phyloP scores from a whole-genome alignment of 140 eudicot species.

The Ambrosia hybrid region DNA sequence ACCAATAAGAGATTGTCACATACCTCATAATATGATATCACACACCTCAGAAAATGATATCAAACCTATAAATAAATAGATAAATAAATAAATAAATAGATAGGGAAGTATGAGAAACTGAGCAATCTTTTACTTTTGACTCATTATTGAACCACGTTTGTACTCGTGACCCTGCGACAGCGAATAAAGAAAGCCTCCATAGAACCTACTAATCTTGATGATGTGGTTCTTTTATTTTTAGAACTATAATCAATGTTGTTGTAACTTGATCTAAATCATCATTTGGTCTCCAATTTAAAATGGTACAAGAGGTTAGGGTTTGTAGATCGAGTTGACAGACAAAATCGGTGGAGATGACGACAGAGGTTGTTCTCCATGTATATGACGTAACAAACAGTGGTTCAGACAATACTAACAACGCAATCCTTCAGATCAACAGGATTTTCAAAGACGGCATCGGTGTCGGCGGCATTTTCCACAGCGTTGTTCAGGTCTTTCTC shows the following conservation, averaged over 20 bases:
- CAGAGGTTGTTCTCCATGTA: constrained; percentile 73
- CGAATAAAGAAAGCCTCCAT: constrained; percentile 25
- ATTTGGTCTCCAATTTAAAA: neutral
- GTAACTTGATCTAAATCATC: constrained; percentile 13
- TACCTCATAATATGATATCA: no score
- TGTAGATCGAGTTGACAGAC: constrained; percentile 17
- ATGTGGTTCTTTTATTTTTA: neutral
- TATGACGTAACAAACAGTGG: constrained; percentile 83
- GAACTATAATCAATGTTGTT: neutral
- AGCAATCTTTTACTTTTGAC: constrained; percentile 16
- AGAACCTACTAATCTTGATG: constrained; percentile 19
- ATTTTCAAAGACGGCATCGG: constrained; percentile 86
- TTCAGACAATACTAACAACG: constrained; percentile 72
- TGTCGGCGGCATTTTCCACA: constrained; percentile 80
- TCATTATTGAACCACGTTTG: constrained; percentile 33
- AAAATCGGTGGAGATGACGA: constrained; percentile 47
- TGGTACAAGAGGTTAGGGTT: constrained; percentile 10
- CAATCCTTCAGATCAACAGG: constrained; percentile 79
- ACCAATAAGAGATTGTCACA: no score
- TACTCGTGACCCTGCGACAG: constrained; percentile 33
- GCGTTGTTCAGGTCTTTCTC: constrained; percentile 70
- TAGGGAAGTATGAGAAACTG: neutral
- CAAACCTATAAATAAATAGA: no score
- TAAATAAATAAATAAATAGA: neutral
- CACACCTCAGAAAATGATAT: no score